phyloP scores from a whole-genome alignment of 31 red algal species.

The Odonthalia washingtoniensis region DNA sequence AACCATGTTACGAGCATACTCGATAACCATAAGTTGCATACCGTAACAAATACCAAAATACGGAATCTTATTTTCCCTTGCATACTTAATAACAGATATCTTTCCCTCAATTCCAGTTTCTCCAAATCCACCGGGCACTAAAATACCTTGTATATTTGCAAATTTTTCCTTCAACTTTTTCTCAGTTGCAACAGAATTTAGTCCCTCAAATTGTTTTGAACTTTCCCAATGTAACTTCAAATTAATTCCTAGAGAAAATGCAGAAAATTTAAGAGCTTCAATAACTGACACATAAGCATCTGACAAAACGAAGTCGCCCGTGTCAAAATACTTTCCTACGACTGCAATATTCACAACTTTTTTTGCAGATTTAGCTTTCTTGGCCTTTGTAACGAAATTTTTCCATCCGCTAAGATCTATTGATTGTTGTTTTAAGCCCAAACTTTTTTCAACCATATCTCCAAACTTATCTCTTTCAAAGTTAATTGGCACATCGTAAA shows the following conservation, averaged over 20 bases:
- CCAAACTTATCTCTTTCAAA: conserved; percentile 11
- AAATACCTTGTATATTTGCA: conserved; percentile 27
- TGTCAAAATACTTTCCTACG: conserved; percentile 41
- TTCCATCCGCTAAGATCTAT: conserved; percentile 12
- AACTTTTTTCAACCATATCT: conserved; percentile 1
- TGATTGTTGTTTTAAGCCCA: conserved; percentile 14
- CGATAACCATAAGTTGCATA: conserved; percentile 78
- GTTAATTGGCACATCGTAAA: conserved; percentile 34
- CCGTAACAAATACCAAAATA: conserved; percentile 89
- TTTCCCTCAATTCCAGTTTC: conserved; percentile 42
- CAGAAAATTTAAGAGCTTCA: conserved; percentile 24
- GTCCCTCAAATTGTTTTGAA: conserved; percentile 23
- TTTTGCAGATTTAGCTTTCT: conserved; percentile 26
- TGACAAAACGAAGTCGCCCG: conserved; percentile 12
- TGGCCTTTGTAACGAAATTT: conserved; percentile 28
- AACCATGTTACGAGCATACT: conserved; percentile 57
- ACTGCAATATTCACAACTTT: conserved; percentile 29
- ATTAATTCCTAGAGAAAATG: background rate
- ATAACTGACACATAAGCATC: conserved; percentile 32
- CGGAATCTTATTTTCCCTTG: conserved; percentile 72
- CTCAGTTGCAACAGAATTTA: too few species aligned
- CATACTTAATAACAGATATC: conserved; percentile 64
- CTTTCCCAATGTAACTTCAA: background rate
- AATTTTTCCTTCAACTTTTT: conserved; percentile 3
- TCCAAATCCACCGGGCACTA: conserved; percentile 36